phyloP scores from a whole-genome alignment of 768 basidiomycete genomes.

The Mycena haematopus region DNA sequence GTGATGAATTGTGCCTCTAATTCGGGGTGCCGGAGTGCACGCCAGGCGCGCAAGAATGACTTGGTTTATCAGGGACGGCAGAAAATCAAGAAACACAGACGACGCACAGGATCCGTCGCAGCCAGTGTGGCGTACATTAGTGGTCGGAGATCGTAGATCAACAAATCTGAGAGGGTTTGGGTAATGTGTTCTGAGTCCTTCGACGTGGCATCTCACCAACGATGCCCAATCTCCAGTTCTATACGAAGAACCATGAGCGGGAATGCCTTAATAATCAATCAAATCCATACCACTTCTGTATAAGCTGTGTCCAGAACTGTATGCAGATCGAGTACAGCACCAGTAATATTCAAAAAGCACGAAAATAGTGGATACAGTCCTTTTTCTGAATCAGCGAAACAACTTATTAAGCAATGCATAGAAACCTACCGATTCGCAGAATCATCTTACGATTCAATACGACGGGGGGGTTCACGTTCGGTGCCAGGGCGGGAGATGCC shows the following conservation, averaged over 20 bases:
- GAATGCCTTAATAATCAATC: background rate
- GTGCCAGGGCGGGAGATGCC: background rate
- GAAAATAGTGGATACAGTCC: slow-evolving; percentile 21
- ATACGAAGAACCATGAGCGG: background rate
- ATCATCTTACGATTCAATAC: slow-evolving; percentile 14
- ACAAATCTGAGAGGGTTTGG: background rate
- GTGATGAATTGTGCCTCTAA: background rate
- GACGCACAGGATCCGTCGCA: slow-evolving; percentile 17
- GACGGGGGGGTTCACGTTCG: background rate
- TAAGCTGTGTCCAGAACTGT: background rate
- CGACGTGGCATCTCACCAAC: background rate
- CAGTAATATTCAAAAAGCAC: slow-evolving; percentile 16
- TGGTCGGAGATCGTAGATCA: slow-evolving; percentile 10
- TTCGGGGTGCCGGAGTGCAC: slow-evolving; percentile 3
- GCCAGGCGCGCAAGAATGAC: slow-evolving; percentile 17
- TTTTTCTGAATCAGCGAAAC: background rate
- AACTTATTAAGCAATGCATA: background rate
- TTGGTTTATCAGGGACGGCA: background rate
- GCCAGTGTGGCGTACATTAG: slow-evolving; percentile 15
- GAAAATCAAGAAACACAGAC: background rate
- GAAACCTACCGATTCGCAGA: slow-evolving; percentile 15
- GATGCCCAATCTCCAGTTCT: slow-evolving; percentile 17
- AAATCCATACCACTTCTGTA: slow-evolving; percentile 1
- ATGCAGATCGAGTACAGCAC: background rate
- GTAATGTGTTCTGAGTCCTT: background rate